These are phyloP conservation scores for Fistulifera pelliculosa DNA, from an alignment of 108 stramenopile species.

Conservation along the genomic window DNA sequence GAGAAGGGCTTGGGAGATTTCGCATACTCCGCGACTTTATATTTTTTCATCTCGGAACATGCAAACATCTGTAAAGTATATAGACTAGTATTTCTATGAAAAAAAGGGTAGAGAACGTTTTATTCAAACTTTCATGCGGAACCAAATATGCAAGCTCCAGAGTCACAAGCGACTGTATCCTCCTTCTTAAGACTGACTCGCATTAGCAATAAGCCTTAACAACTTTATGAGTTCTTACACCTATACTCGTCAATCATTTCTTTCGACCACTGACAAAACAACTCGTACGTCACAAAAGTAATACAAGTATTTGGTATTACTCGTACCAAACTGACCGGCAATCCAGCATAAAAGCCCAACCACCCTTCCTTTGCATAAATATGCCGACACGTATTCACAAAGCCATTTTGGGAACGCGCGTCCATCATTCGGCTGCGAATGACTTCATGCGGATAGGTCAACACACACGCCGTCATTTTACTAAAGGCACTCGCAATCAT, in stretches of 20 bases:
- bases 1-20: too few relatives aligned
- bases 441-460: constrained; percentile 91
- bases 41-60: too few relatives aligned
- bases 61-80: too few relatives aligned
- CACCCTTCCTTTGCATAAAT: constrained; percentile 64
- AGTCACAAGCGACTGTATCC: too few relatives aligned
- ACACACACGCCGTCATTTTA: constrained; percentile 72
- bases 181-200: too few relatives aligned
- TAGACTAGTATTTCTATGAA: too few relatives aligned
- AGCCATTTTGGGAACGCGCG: constrained; percentile 32
- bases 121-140: too few relatives aligned
- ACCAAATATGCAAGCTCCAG: too few relatives aligned
- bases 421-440: constrained; percentile 86
- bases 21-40: too few relatives aligned
- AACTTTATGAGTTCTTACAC: too few relatives aligned
- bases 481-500: constrained; percentile 60
- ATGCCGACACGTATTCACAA: constrained; percentile 31
- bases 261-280: constrained; percentile 60
- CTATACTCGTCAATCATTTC: constrained; percentile 17
- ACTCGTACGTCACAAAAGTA: constrained; percentile 82
- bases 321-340: constrained; percentile 68
- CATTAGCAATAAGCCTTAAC: too few relatives aligned
- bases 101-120: too few relatives aligned
- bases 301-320: constrained; percentile 87
- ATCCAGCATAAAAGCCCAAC: constrained; percentile 64